Evolutionary conservation across 1,284 basidiomycete genomes (phyloP), one percentile per base, ranked within the genome.

Genomic region (Sphaerobolus stellatus): DNA sequence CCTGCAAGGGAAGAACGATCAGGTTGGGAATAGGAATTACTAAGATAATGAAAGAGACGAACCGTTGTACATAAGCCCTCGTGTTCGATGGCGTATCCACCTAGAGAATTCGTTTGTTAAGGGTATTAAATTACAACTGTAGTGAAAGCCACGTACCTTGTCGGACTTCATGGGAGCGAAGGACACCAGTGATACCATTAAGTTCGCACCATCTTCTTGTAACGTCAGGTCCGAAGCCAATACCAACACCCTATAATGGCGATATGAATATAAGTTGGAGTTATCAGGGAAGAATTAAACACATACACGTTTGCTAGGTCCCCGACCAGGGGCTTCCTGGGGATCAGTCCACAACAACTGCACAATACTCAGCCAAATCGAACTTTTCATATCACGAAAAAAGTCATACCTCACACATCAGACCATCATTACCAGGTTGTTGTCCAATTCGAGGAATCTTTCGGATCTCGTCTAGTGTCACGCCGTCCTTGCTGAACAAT

Each of bases 121-220:
- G 11, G 18, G 41, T 24, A 46, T 50, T 50, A 50, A 36, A 51
- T 45, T 18, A 49, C 30, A 47, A 31, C 28, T 27, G 46, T 11
- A 50, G 34, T 54, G 41, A 34, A 50, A 41, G 56, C 9, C 18
- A 60, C 79, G 54, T 62, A 88, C 90, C 87, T 78, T 96, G 92
- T 55, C 97, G 86, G 43, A 99, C 96, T 81, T 99, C 97, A 71
- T 99, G 97, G 62, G 92, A 94, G 51, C 97, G 88, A 63, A 99
- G 88, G 50, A 99, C 81, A 4, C 92, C 92, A 28, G 92, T 90
- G 46, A 98, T 79, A 38, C 86, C 82, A 69, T 97, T 98, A 31
- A 88, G 75, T 56, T 87, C 82, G 69, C 94, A 98, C 94, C 94
- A 97, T 52, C 83, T 75, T 64, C 79, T 80, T 2, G 92, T 95